Conservation (phyloP, 2,329 filamentous ascomycete genomes). For the Ciborinia camelliae region DNA sequence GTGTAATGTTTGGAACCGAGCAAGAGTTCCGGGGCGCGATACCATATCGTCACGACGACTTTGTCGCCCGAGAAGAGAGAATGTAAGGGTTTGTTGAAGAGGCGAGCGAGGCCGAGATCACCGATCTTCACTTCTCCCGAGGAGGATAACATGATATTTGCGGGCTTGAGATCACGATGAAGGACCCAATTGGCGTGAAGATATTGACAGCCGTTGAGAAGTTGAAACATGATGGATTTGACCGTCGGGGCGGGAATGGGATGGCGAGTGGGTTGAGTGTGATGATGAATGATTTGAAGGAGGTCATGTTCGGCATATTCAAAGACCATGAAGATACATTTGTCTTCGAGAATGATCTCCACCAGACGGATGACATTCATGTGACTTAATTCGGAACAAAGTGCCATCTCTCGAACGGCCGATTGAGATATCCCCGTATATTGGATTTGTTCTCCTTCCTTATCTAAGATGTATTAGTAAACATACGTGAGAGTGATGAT, state of each 20-base stretch:
- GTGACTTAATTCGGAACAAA: slow-evolving; percentile 89
- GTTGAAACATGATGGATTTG: slow-evolving; percentile 92
- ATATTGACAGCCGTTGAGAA: slow-evolving; percentile 91
- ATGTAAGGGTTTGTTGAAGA: slow-evolving; percentile 92
- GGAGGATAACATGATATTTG: slow-evolving; percentile 98
- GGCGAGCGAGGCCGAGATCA: slow-evolving; percentile 83
- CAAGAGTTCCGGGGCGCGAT: slow-evolving; percentile 89
- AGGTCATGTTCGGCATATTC: slow-evolving; percentile 98
- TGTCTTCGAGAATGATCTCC: slow-evolving; percentile 96
- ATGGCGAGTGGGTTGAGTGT: slow-evolving; percentile 80
- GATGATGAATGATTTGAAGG: slow-evolving; percentile 96
- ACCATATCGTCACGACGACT: slow-evolving; percentile 99
- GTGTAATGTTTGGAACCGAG: slow-evolving; percentile 95
- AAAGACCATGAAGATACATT: slow-evolving; percentile 99
- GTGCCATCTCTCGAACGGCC: slow-evolving; percentile 93
- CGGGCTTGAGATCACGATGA: slow-evolving; percentile 93
- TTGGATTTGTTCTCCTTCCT: slow-evolving; percentile 89
- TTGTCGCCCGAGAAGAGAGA: slow-evolving; percentile 93
- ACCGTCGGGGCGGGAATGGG: slow-evolving; percentile 86
- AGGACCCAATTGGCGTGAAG: slow-evolving; percentile 96
- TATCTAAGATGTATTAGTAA: slow-evolving; percentile 52
- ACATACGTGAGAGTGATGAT: not conserved
- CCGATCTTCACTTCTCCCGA: slow-evolving; percentile 89
- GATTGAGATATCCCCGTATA: slow-evolving; percentile 98
- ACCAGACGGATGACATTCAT: slow-evolving; percentile 85